Conservation (phyloP, 164 flowering plant genomes). For the Stephania cephalantha region DNA sequence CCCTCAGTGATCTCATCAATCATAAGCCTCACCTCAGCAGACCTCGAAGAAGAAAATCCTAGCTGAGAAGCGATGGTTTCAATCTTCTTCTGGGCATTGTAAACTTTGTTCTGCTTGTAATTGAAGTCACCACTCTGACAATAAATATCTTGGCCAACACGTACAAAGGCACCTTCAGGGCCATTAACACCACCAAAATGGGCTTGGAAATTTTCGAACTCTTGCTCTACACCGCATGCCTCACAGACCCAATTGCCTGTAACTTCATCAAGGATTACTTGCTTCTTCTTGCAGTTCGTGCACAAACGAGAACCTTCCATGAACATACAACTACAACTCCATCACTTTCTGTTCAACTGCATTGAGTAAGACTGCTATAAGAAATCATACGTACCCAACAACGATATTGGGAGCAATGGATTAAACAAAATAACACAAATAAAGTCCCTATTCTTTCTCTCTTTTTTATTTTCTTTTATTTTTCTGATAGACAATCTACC, state of each 20-base stretch:
- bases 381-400: no score
- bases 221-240: constrained; percentile 47
- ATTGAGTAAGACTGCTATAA: neutral
- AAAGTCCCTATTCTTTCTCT: no score
- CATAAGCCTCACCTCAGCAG: constrained; percentile 38
- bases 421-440: no score
- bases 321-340: neutral
- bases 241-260: constrained; percentile 40
- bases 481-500: no score
- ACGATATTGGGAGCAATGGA: no score
- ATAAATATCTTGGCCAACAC: constrained; percentile 36
- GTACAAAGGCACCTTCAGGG: constrained; percentile 47
- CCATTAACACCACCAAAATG: constrained; percentile 42
- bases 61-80: constrained; percentile 32
- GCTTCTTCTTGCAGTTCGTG: constrained; percentile 27
- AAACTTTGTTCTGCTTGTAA: constrained; percentile 53
- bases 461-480: no score
- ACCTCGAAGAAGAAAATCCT: constrained; percentile 24
- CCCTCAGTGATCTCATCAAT: constrained; percentile 49
- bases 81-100: constrained; percentile 40
- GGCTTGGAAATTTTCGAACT: constrained; percentile 37
- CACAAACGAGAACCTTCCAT: constrained; percentile 27
- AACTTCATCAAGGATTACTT: constrained; percentile 34
- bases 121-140: constrained; percentile 18
- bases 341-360: neutral